Evolutionary conservation across 305 asterid genomes (phyloP), one percentile per base, ranked within the genome.

Genomic region (Stenogyne calaminthoides): DNA sequence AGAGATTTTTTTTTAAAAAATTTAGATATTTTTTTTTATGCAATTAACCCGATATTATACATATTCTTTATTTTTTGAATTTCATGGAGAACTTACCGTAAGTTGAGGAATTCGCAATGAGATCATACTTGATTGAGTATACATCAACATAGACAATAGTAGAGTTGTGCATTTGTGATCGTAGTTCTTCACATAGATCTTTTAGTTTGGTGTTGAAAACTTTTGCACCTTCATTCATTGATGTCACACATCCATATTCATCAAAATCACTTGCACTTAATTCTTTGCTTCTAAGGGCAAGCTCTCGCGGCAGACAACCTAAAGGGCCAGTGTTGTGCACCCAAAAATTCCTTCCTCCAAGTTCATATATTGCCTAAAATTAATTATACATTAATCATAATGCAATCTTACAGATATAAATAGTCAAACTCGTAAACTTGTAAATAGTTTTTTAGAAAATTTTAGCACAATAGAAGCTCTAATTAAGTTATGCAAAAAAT

Each of bases 261-360:
- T 88, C 89, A 2, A 68, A 64, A 58, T 82, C 84, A 0, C 72
- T 77, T 9, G 73, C 73, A 18, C 79, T 85, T 1, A 88, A 72
- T 56, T 71, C 65, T 18, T 65, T 76, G 25, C 58, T 76, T 64
- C 83, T 72, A 10, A 78, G 40, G 10, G 88, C 84, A 32, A 85
- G 76, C 70, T 73, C 81, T 46, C 70, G 71, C 9, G 93, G 91
- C 69, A 86, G 52, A 74, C 93, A 88, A 15, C 93, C 93, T 58
- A 86, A n/a, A 3, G 93, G 93, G 19, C 91, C 93, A 0, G 8
- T 84, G 59, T 78, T 80, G 9, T 88, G 89, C 71, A 88, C 76
- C 93, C 89, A 86, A 34, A 88, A 82, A 4, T 79, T 86, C 83
- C 73, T 81, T 67, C 88, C 93, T 29, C 91, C 89, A 19, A 49